Base-by-base conservation (phyloP, 2,329 filamentous ascomycete species). In the Chrysoporthe puriensis region DNA sequence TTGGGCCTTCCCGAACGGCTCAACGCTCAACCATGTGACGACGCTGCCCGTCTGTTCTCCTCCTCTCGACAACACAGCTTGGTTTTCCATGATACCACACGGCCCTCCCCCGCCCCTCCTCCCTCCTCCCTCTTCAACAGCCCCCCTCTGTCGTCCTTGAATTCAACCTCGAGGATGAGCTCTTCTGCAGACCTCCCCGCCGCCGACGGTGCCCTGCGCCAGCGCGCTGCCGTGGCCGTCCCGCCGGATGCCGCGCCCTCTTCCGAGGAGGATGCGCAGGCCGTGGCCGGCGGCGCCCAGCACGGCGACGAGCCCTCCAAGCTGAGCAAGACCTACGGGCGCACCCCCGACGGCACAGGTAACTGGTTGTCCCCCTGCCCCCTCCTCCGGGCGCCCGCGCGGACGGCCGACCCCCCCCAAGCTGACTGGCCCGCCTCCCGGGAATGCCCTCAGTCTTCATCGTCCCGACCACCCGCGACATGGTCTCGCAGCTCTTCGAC, bases 401-500 rank as follows among this genome's bases (percentile, higher is more conserved):
- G 63, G 56, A 62, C 4, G 6, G 5, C 13, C 21, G 26, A 52
- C 9, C 21, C 26, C 26, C 26, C 26, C 26, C 26, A 26, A 26
- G 26, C 26, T 26, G 26, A 34, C 11, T 63, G 43, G 57, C 52
- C 9, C 13, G 21, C 9, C 18, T 18, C 26, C 8, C 5, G 34
- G 32, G 34, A 1, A 3, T 42, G 40, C 42, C n/a, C 21, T 60
- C 75, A 98, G 96, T 97, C 74, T 99, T 99, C 77, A 91, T 93
- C 68, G 96, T 99, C 65, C 96, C 96, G 60, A 90, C 93, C 70
- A 99, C 96, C 66, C 94, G 97, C 84, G 96, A 99, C 81, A 98
- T 99, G 96, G 95, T 99, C 73, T 97, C 95, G 63, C 96, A 98
- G 81, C 87, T 99, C 66, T 88, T 99, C 73, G 96, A 96, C 74